A percentile compares a stretch with the other conserved stretches of the same genome.
Conservation (phyloP, 164 flowering plant species). For the Hamamelis virginiana region DNA sequence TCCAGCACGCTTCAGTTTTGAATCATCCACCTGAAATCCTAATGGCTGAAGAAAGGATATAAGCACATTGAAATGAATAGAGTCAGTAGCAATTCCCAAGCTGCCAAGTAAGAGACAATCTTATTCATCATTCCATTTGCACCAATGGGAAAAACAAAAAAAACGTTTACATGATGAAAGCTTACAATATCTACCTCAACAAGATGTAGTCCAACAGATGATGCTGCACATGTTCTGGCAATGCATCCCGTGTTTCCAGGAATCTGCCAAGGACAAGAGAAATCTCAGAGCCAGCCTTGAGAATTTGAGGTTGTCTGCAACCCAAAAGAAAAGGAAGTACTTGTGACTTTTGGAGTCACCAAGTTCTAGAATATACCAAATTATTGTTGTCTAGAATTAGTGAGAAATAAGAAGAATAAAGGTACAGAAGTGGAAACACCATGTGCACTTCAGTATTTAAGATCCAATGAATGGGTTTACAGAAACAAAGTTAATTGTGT, state of each 20-base stretch:
- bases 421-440: neutral
- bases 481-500: neutral
- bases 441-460: neutral
- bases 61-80: neutral
- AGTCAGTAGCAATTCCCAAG: neutral
- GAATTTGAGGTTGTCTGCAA: conserved; percentile 26
- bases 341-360: conserved; percentile 2
- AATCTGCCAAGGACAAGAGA: conserved; percentile 66
- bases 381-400: neutral
- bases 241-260: conserved; percentile 95
- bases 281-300: conserved; percentile 32
- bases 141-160: neutral
- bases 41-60: conserved; percentile 56
- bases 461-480: neutral
- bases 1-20: conserved; percentile 95
- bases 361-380: neutral
- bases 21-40: conserved; percentile 83
- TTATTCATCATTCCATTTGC: neutral
- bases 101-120: neutral
- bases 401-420: neutral
- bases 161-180: neutral
- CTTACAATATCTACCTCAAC: conserved; percentile 58
- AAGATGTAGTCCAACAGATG: conserved; percentile 86
- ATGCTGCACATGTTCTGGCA: conserved; percentile 97
- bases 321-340: conserved; percentile 17